Percentiles rank a stretch among this genome's conserved stretches.
These are phyloP conservation scores for Plantago lanceolata DNA, from an alignment of 305 asterid genomes.

Conservation along the genomic window DNA sequence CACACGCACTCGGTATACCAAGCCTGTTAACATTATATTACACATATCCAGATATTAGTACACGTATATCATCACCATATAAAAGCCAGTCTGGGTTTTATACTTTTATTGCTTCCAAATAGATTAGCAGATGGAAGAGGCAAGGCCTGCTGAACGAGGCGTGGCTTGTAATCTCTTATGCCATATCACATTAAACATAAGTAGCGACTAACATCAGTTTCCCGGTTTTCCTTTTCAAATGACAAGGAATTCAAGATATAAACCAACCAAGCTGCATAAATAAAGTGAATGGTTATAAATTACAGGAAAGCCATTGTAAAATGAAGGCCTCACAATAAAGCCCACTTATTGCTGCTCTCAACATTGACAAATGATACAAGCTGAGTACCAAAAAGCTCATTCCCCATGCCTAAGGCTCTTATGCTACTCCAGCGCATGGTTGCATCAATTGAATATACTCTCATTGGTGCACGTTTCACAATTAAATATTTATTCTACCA, in stretches of 20 bases:
- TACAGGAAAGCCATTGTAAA: constrained; percentile 26
- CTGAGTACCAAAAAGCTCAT: constrained; percentile 23
- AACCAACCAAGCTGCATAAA: constrained; percentile 26
- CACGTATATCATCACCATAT: no score
- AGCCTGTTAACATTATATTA: no score
- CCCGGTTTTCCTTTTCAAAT: no score
- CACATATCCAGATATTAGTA: no score
- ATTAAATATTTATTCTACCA: constrained; percentile 11
- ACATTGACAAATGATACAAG: constrained; percentile 23
- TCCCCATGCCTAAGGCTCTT: constrained; percentile 23
- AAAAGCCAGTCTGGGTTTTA: no score
- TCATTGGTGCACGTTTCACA: constrained; percentile 19
- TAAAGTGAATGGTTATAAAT: constrained; percentile 30
- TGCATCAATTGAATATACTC: constrained; percentile 27
- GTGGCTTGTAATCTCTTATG: no score
- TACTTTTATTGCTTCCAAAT: no score
- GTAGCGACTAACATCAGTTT: no score
- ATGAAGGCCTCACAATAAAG: constrained; percentile 33
- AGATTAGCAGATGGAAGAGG: no score
- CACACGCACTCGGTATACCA: no score
- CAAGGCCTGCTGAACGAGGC: no score
- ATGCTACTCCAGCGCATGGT: constrained; percentile 29
- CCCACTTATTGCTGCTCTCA: constrained; percentile 43
- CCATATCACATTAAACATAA: no score
- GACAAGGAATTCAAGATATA: not conserved